phyloP scores from a whole-genome alignment of 2,329 filamentous ascomycete species.

The Davidsoniella virescens region DNA sequence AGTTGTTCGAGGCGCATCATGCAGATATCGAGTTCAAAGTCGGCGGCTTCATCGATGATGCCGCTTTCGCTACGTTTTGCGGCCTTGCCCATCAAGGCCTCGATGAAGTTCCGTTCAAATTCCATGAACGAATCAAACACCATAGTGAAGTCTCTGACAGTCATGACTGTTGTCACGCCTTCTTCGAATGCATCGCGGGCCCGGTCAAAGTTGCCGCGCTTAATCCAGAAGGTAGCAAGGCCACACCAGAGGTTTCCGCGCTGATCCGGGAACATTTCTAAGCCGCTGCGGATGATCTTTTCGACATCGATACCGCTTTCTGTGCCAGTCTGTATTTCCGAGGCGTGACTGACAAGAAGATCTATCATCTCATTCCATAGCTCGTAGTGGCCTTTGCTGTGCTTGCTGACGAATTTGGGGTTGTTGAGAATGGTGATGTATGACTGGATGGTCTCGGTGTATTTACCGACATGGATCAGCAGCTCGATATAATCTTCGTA shows the following conservation, averaged over 20 bases:
- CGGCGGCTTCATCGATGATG: constrained; percentile 61
- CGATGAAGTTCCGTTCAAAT: constrained; percentile 92
- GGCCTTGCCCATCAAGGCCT: constrained; percentile 76
- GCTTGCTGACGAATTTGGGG: constrained; percentile 75
- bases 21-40: constrained; percentile 86
- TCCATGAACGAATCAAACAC: constrained; percentile 94
- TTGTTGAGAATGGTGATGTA: constrained; percentile 92
- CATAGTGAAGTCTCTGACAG: constrained; percentile 88
- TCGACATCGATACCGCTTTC: constrained; percentile 81
- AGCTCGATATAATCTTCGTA: constrained; percentile 90
- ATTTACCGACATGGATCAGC: constrained; percentile 62
- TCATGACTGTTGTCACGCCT: constrained; percentile 95
- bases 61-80: constrained; percentile 65
- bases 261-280: constrained; percentile 81
- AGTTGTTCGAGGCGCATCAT: constrained; percentile 98
- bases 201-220: constrained; percentile 77
- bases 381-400: constrained; percentile 88
- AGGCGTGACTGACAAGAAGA: constrained; percentile 76
- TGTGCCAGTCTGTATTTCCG: constrained; percentile 64
- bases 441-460: constrained; percentile 77
- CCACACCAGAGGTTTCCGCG: constrained; percentile 90
- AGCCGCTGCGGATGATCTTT: constrained; percentile 80
- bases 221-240: constrained; percentile 91
- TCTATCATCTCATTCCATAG: constrained; percentile 98
- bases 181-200: constrained; percentile 91